phyloP scores from a whole-genome alignment of 2,329 filamentous ascomycete genomes.

The Diatrype stigma region DNA sequence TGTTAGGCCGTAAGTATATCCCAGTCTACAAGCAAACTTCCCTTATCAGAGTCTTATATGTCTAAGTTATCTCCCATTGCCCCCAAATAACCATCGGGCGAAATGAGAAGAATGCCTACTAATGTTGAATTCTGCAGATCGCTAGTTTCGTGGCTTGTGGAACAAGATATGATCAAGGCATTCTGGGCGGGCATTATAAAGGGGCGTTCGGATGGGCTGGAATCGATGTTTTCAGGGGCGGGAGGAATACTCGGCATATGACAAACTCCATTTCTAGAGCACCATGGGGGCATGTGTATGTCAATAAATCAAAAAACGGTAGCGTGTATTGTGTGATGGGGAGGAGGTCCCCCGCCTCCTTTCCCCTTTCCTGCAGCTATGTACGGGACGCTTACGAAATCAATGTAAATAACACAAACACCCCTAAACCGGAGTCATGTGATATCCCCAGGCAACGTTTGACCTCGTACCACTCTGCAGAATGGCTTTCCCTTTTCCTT shows the following conservation, averaged over 20 bases:
- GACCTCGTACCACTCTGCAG: no score
- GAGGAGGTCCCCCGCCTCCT: no score
- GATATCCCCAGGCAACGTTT: no score
- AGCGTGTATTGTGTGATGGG: no score
- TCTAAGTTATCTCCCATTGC: no score
- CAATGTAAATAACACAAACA: no score
- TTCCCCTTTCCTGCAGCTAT: no score
- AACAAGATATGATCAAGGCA: not conserved
- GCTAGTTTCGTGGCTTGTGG: not conserved
- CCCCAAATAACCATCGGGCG: no score
- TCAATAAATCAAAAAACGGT: not conserved
- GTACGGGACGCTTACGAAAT: no score
- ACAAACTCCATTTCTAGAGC: not conserved
- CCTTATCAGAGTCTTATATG: no score
- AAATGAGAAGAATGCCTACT: constrained; percentile 2
- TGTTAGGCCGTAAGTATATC: constrained; percentile 23
- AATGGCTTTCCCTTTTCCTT: no score
- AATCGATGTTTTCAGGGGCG: not conserved
- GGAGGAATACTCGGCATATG: not conserved
- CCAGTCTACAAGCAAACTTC: not conserved
- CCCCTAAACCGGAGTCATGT: no score
- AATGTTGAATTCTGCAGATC: not conserved
- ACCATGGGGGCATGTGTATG: not conserved
- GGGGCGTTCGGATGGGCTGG: not conserved
- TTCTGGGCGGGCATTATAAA: constrained; percentile 1